phyloP scores from a whole-genome alignment of 2,329 filamentous ascomycete species.

The Ophiostoma ulmi region DNA sequence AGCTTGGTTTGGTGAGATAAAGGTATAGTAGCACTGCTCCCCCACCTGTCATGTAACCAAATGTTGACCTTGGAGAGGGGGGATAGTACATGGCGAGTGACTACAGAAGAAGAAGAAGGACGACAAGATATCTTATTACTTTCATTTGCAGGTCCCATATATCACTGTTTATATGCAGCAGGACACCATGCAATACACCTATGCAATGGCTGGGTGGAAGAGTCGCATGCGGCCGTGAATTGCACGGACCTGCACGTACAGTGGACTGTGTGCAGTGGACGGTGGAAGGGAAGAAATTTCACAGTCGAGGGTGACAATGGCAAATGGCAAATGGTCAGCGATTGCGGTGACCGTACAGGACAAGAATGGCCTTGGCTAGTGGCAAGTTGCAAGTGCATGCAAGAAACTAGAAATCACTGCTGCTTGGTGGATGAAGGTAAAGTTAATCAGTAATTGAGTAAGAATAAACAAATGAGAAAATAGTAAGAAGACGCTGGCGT shows the following conservation, averaged over 20 bases:
- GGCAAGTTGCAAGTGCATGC: slow-evolving; percentile 12
- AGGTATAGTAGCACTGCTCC: slow-evolving; percentile 31
- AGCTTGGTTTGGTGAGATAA: slow-evolving; percentile 13
- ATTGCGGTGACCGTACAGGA: not conserved
- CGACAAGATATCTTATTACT: not conserved
- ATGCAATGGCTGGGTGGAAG: not conserved
- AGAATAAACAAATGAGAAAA: slow-evolving; percentile 17
- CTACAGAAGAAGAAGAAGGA: not conserved
- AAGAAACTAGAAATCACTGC: not conserved
- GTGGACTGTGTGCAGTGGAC: slow-evolving; percentile 6
- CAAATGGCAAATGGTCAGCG: not conserved
- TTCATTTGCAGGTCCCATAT: slow-evolving; percentile 5
- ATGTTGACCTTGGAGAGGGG: slow-evolving; percentile 34
- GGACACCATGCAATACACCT: slow-evolving; percentile 12
- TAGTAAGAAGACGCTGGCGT: slow-evolving; percentile 28
- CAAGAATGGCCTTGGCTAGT: slow-evolving; percentile 13
- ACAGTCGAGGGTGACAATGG: not conserved
- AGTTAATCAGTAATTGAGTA: slow-evolving; percentile 3
- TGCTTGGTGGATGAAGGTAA: not conserved
- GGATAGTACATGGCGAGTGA: slow-evolving; percentile 18
- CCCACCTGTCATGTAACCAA: slow-evolving; percentile 37
- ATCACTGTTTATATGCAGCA: slow-evolving; percentile 5
- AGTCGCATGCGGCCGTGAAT: slow-evolving; percentile 16
- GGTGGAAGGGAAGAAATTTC: slow-evolving; percentile 5
- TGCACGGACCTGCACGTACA: not conserved